These are phyloP conservation scores for Colletotrichum sidae DNA, from an alignment of 2,329 filamentous ascomycete genomes.

Conservation along the genomic window DNA sequence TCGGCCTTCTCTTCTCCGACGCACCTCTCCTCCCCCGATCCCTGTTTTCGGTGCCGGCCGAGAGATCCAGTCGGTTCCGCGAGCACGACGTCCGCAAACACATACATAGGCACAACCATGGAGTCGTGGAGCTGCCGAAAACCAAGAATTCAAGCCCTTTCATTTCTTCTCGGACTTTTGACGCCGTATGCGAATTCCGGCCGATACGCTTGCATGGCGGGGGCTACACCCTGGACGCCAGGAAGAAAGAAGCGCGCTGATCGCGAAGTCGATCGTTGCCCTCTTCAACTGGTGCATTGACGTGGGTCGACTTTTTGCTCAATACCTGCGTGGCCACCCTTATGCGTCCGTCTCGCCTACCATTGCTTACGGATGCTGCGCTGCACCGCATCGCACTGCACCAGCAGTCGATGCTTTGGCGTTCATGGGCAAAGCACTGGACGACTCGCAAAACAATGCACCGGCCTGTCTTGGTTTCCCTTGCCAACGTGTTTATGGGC, in stretches of 20 bases:
- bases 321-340: neutral
- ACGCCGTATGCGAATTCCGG: neutral
- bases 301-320: neutral
- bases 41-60: neutral
- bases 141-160: no score
- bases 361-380: no score
- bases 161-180: no score
- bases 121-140: no score
- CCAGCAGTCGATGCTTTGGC: no score
- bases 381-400: no score
- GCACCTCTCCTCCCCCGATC: neutral
- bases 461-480: neutral
- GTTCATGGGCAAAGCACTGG: no score
- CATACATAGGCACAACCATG: no score
- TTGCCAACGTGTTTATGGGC: no score
- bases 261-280: conserved; percentile 18
- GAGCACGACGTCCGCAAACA: no score
- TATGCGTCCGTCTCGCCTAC: neutral
- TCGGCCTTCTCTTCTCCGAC: neutral
- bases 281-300: conserved; percentile 8
- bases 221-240: neutral
- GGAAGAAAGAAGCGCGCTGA: conserved; percentile 11
- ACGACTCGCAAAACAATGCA: neutral
- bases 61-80: no score
- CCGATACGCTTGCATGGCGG: no score